Evolutionary conservation across 2,329 filamentous ascomycete genomes (phyloP).

Genomic region (Trichoderma koningii): DNA sequence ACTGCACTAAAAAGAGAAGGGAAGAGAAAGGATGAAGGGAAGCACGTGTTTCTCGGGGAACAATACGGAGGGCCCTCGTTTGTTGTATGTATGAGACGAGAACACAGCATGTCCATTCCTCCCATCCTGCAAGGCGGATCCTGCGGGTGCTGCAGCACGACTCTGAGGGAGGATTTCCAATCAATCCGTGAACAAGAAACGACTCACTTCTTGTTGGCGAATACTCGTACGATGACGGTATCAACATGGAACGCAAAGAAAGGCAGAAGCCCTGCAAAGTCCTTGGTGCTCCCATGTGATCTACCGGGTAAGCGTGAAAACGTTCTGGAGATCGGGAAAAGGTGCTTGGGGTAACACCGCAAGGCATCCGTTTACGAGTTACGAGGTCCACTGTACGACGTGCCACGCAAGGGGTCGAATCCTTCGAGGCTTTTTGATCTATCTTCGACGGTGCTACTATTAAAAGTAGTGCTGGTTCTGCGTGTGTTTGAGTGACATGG

Average conservation of each 20-base stretch:
- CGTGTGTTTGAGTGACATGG: not conserved
- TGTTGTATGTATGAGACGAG: not conserved
- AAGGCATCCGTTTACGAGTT: conserved; percentile 1
- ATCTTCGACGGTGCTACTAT: not conserved
- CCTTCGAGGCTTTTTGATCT: not conserved
- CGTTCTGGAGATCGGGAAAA: not conserved
- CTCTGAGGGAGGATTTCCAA: not conserved
- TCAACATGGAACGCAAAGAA: no score
- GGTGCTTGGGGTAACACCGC: not conserved
- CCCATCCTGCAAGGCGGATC: conserved; percentile 19
- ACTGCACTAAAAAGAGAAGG: not conserved
- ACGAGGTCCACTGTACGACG: not conserved
- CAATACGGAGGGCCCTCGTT: conserved; percentile 8
- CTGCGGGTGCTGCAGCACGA: conserved; percentile 14
- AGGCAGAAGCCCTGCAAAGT: no score
- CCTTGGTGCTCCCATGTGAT: no score
- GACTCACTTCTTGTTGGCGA: not conserved
- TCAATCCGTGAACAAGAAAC: not conserved
- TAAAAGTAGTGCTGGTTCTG: not conserved
- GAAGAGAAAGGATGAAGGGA: not conserved
- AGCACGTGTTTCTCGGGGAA: not conserved
- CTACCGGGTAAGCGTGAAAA: no score
- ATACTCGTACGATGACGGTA: no score
- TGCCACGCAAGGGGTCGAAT: not conserved
- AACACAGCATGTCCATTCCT: not conserved